Conservation (phyloP, 306 rosid genomes). For the Medicago truncatula region MtrunA17r5.0-ANR NC_053047.1:39425501-39426000, state of each 20-base stretch:
- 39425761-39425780: background rate
- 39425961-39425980: conserved; percentile 80
- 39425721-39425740: conserved; percentile 94
- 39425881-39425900: conserved; percentile 30
- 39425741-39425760: conserved; percentile 45
- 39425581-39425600: conserved; percentile 29
- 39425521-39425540: conserved; percentile 47
- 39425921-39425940: conserved; percentile 79
- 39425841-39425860: conserved; percentile 41
- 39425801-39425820: background rate
- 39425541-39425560: background rate
- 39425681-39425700: conserved; percentile 86
- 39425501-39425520: conserved; percentile 78
- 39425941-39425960: conserved; percentile 49
- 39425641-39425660: background rate
- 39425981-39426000: background rate
- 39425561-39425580: conserved; percentile 56
- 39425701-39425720: conserved; percentile 82
- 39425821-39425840: background rate
- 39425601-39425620: background rate
- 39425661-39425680: conserved; percentile 66
- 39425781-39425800: too few relatives aligned
- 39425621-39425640: too few relatives aligned
- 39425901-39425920: conserved; percentile 60
- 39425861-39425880: conserved; percentile 31